phyloP scores from a whole-genome alignment of 1,139 yeast genomes.

The Debaryomycetaceae sp. region DNA sequence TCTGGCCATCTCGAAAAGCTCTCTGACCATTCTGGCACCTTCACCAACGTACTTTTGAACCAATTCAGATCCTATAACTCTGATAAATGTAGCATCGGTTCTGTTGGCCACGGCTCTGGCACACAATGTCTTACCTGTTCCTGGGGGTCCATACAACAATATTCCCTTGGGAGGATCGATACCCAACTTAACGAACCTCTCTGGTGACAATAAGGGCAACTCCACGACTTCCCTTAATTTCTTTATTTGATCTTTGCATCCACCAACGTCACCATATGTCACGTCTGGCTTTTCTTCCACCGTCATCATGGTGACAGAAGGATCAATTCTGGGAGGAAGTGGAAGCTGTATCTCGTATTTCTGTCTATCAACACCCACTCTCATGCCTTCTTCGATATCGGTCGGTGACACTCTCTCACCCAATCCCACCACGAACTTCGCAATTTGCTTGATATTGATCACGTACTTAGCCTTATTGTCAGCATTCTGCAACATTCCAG shows the following conservation, averaged over 20 bases:
- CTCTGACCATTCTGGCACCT: constrained; percentile 99
- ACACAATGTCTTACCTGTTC: constrained; percentile 96
- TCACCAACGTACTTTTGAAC: constrained; percentile 98
- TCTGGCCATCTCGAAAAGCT: constrained; percentile 97
- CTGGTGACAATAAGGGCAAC: constrained; percentile 90
- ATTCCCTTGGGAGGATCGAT: constrained; percentile 99
- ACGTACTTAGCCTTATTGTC: constrained; percentile 90
- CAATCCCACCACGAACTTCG: constrained; percentile 92
- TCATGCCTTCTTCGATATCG: constrained; percentile 98
- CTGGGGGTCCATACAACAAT: constrained; percentile 94
- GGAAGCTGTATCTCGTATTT: constrained; percentile 97
- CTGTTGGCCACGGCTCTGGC: constrained; percentile 98
- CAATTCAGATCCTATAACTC: constrained; percentile 96
- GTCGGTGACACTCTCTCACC: constrained; percentile 98
- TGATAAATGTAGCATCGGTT: constrained; percentile 96
- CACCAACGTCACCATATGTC: constrained; percentile 90
- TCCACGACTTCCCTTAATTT: constrained; percentile 97
- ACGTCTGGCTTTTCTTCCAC: constrained; percentile 98
- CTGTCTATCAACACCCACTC: constrained; percentile 97
- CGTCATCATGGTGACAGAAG: constrained; percentile 99
- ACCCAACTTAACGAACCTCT: constrained; percentile 91
- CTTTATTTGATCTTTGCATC: constrained; percentile 96
- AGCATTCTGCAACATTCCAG: constrained; percentile 49
- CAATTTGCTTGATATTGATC: constrained; percentile 95
- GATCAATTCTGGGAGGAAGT: constrained; percentile 95